Conservation (phyloP, 352 stramenopile species). For the Phytophthora uliginosa region DNA sequence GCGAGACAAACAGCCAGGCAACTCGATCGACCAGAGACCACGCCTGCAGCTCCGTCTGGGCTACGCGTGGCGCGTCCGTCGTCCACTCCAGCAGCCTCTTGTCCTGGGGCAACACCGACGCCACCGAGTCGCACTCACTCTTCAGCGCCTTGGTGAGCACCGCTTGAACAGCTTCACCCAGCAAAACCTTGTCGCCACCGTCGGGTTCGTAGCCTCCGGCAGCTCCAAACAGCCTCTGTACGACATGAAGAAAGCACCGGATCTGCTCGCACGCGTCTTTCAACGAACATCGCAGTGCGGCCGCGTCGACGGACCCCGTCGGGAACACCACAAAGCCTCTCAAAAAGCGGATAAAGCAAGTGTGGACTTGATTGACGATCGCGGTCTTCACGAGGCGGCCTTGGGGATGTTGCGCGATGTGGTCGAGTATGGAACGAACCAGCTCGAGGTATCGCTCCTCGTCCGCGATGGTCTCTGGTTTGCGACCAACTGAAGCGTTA, state of each 20-base stretch:
- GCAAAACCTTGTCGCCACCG: neutral
- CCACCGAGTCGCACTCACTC: constrained; percentile 10
- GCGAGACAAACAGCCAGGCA: constrained; percentile 29
- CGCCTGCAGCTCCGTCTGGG: constrained; percentile 26
- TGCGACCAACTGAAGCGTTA: neutral
- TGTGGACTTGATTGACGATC: constrained; percentile 19
- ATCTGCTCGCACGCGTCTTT: constrained; percentile 17
- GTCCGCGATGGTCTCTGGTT: neutral
- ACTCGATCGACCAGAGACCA: constrained; percentile 37
- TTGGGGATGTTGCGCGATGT: constrained; percentile 17
- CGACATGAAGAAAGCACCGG: constrained; percentile 27
- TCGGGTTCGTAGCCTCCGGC: neutral
- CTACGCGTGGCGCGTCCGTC: neutral
- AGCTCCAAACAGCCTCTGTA: constrained; percentile 25
- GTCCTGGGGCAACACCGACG: constrained; percentile 28
- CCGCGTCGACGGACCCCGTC: constrained; percentile 1
- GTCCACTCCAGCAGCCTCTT: constrained; percentile 32
- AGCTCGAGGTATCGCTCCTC: constrained; percentile 17
- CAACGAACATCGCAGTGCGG: constrained; percentile 24
- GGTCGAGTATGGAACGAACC: constrained; percentile 20
- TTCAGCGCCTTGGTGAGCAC: constrained; percentile 20
- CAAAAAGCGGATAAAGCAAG: constrained; percentile 24
- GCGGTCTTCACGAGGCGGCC: constrained; percentile 7
- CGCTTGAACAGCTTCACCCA: constrained; percentile 23
- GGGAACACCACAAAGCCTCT: constrained; percentile 20